phyloP scores from a whole-genome alignment of 345 rosid species.

The Theobroma cacao region DNA sequence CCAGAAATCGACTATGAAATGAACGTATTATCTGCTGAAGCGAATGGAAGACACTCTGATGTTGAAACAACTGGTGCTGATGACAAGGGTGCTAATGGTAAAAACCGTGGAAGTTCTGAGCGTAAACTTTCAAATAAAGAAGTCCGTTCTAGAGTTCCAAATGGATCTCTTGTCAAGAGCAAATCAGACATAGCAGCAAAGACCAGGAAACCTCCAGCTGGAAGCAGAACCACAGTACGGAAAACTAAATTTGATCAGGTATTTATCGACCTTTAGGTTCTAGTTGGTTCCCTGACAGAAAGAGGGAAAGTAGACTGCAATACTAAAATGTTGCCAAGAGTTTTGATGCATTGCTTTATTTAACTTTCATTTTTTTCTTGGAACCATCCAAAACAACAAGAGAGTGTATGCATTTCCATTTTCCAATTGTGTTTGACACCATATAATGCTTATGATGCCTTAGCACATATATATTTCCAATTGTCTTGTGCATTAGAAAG shows the following conservation, averaged over 20 bases:
- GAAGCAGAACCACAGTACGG: slow-evolving; percentile 50
- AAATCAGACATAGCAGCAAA: slow-evolving; percentile 46
- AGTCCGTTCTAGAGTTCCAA: slow-evolving; percentile 47
- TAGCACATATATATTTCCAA: background rate
- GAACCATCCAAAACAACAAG: background rate
- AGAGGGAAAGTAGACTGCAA: background rate
- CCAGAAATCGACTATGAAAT: slow-evolving; percentile 76
- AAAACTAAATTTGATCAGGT: slow-evolving; percentile 73
- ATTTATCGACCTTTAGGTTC: slow-evolving; percentile 7
- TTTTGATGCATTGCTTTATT: background rate
- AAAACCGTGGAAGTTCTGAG: slow-evolving; percentile 32
- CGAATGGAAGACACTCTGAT: slow-evolving; percentile 30
- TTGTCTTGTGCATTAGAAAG: background rate
- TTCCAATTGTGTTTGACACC: no score
- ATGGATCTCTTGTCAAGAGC: slow-evolving; percentile 41
- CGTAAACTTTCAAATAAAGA: slow-evolving; percentile 45
- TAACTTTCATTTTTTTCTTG: background rate
- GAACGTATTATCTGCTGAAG: slow-evolving; percentile 39
- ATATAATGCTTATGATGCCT: no score
- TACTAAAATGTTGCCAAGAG: background rate
- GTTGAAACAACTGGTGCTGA: slow-evolving; percentile 27
- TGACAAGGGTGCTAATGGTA: slow-evolving; percentile 24
- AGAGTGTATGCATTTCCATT: background rate
- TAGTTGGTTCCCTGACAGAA: background rate
- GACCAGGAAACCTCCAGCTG: slow-evolving; percentile 57